Base-by-base conservation (phyloP, 2,329 filamentous ascomycete species). In the Fusarium lateritium region DNA sequence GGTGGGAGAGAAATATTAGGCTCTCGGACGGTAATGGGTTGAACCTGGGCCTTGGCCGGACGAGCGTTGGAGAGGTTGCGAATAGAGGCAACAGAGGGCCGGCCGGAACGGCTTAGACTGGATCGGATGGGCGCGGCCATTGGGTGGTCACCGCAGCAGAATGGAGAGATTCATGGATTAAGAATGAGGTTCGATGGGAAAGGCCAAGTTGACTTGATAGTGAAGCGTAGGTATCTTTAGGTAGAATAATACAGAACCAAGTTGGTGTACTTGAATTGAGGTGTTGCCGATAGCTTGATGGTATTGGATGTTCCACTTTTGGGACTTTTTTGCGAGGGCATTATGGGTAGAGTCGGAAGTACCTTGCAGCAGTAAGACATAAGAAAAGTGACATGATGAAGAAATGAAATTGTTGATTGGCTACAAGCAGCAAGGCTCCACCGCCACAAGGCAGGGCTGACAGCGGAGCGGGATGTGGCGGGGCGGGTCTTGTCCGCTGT, bases 91-190 rank as follows among this genome's bases (percentile, higher is more conserved):
- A 64, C 68, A 56, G 50, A 68, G 54, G 51, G 67, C 46, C 72
- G 73, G 67, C 67, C 69, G 52, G 66, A 68, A 56, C 74, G 67
- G 70, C 69, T 69, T 45, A 75, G 47, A 56, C 68, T 62, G 59
- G 68, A 73, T 70, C 76, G 77, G 65, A 78, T 64, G 49, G 75
- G 72, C 76, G 75, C 73, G 65, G 78, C 76, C 78, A 80, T 80
- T 76, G 76, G 55, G 67, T 63, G 72, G 73, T 74, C 69, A 73
- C 67, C 72, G 69, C 63, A 70, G 52, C 45, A 66, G 44, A n/a
- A 65, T 58, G 46, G 56, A 43, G 55, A 67, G 65, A 63, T 50
- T 71, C 70, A 75, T 76, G 71, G 67, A 69, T 65, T 57, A 42
- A 54, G 47, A 44, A 49, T 43, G 21, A 42, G 43, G 31, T 13